A percentile compares a stretch with the other conserved stretches of the same genome.
Evolutionary conservation across 192 early-diverging fungal genomes (phyloP).

Genomic region (Martensiomyces pterosporus): DNA sequence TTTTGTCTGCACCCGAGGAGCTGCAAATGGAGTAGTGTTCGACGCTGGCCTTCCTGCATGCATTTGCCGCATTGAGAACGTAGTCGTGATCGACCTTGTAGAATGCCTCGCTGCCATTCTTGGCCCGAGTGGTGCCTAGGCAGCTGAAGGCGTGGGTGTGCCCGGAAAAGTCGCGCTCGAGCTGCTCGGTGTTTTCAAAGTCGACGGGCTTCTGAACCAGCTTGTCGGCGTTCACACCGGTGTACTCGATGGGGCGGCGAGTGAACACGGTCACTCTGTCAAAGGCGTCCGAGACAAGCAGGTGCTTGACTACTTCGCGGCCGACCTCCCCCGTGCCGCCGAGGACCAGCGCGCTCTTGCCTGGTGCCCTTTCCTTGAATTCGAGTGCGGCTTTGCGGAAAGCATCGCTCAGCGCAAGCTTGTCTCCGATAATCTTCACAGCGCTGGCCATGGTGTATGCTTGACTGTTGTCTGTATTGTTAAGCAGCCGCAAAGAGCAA

Average conservation of each 20-base stretch:
- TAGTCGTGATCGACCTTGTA: constrained; percentile 77
- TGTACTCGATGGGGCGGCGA: constrained; percentile 36
- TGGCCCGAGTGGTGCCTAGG: constrained; percentile 66
- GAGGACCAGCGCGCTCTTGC: constrained; percentile 35
- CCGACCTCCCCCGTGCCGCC: constrained; percentile 48
- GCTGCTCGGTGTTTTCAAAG: constrained; percentile 65
- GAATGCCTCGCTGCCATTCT: constrained; percentile 66
- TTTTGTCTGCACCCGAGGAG: constrained; percentile 51
- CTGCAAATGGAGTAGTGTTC: constrained; percentile 45
- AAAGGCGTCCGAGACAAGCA: constrained; percentile 40
- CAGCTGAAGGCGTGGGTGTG: constrained; percentile 65
- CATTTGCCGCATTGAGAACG: constrained; percentile 49
- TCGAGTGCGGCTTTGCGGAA: constrained; percentile 27
- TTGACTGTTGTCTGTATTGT: no score
- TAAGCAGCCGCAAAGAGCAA: no score
- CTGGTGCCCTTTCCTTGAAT: constrained; percentile 21
- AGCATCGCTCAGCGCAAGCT: constrained; percentile 14
- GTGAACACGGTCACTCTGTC: constrained; percentile 45
- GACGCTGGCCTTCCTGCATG: constrained; percentile 22
- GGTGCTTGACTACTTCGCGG: constrained; percentile 43
- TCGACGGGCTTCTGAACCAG: constrained; percentile 65
- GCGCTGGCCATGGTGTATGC: background rate
- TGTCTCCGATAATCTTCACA: constrained; percentile 21
- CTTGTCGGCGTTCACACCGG: constrained; percentile 26
- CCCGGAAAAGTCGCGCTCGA: constrained; percentile 22